These are phyloP conservation scores for Ustilago xerochloae DNA, from an alignment of 1,284 basidiomycete genomes.

Conservation along the genomic window DNA sequence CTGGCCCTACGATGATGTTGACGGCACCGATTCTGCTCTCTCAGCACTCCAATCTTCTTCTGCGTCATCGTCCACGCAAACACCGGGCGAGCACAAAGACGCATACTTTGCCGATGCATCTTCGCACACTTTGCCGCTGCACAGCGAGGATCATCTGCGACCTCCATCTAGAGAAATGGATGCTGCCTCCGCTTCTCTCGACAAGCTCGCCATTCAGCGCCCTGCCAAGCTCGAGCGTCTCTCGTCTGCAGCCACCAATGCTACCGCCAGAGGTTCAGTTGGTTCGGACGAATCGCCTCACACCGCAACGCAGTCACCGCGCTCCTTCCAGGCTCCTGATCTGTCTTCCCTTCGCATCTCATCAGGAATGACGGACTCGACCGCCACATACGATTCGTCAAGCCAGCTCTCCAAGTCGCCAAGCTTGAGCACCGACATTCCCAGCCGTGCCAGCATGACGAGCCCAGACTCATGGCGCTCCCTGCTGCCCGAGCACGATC, in stretches of 20 bases:
- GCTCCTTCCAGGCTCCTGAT: conserved; percentile 8
- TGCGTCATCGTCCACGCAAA: background rate
- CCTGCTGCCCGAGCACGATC: conserved; percentile 55
- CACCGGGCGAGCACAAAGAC: conserved; percentile 1
- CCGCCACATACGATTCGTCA: background rate
- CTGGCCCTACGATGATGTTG: conserved; percentile 23
- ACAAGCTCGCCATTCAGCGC: conserved; percentile 30
- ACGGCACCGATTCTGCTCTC: conserved; percentile 10
- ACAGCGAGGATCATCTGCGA: conserved; percentile 1
- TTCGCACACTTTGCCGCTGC: background rate
- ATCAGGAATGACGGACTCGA: background rate
- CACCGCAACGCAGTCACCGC: conserved; percentile 23
- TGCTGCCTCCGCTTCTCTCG: conserved; percentile 10
- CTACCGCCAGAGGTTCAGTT: conserved; percentile 23
- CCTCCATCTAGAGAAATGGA: conserved; percentile 11
- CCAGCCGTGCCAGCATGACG: conserved; percentile 23
- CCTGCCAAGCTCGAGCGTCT: conserved; percentile 40
- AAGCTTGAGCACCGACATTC: conserved; percentile 11
- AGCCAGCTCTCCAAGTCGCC: conserved; percentile 4
- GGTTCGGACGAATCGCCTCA: conserved; percentile 21
- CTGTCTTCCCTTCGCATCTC: conserved; percentile 7
- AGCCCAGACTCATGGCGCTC: conserved; percentile 59
- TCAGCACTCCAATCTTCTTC: conserved; percentile 16
- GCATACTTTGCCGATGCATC: background rate
- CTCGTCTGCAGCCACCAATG: conserved; percentile 37